Conservation (phyloP, 768 basidiomycete species). For the Tulasnella sp. region DNA sequence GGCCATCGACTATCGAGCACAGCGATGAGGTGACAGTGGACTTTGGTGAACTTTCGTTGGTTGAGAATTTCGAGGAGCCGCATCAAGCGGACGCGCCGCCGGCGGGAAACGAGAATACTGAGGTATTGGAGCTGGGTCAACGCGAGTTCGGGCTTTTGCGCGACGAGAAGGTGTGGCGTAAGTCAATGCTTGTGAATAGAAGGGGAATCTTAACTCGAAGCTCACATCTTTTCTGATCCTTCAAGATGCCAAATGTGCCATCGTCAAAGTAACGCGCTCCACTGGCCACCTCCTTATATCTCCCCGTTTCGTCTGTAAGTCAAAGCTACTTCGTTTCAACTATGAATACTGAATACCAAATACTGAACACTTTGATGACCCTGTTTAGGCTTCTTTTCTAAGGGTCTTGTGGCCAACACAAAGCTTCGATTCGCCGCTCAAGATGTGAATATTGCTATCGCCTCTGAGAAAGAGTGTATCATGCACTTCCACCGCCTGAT, state of each 20-base stretch:
- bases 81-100: background rate
- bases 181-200: background rate
- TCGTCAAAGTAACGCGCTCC: constrained; percentile 23
- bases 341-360: background rate
- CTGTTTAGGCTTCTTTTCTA: constrained; percentile 35
- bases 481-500: constrained; percentile 28
- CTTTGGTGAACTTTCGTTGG: constrained; percentile 15
- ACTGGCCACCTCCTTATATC: constrained; percentile 38
- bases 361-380: background rate
- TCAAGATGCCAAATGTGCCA: background rate
- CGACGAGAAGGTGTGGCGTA: constrained; percentile 31
- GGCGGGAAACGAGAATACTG: background rate
- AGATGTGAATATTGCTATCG: constrained; percentile 28
- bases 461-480: constrained; percentile 17
- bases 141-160: constrained; percentile 23
- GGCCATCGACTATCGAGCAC: constrained; percentile 4
- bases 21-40: constrained; percentile 12
- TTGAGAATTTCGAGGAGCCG: background rate
- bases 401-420: constrained; percentile 32
- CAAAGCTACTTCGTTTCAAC: constrained; percentile 6
- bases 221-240: background rate
- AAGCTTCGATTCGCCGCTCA: constrained; percentile 34
- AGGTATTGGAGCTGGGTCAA: constrained; percentile 11
- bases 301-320: constrained; percentile 26
- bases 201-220: background rate